A percentile compares a stretch with the other conserved stretches of the same genome.
Evolutionary conservation across 305 asterid species (phyloP).

Genomic region (Fraxinus ornus): DNA sequence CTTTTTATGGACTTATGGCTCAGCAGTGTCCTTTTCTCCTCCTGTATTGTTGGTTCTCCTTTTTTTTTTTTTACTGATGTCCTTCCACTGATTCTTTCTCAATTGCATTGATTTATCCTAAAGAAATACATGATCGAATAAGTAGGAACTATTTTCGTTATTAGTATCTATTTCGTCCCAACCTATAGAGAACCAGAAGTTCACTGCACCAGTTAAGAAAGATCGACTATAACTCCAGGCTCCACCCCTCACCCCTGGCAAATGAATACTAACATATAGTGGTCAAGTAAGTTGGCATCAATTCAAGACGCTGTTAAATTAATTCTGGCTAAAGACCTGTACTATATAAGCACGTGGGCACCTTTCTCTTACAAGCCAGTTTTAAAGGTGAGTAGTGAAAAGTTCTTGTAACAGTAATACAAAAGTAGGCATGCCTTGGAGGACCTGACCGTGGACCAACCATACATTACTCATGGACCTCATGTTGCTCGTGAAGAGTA

Average conservation of each 20-base stretch:
- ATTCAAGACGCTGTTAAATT: background rate
- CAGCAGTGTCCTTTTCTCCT: background rate
- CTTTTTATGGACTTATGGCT: background rate
- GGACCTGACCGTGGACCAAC: background rate
- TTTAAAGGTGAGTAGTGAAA: background rate
- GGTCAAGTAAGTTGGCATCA: background rate
- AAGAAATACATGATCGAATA: no score
- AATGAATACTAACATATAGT: background rate
- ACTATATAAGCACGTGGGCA: background rate
- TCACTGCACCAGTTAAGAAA: background rate
- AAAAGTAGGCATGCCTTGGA: background rate
- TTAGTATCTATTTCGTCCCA: background rate
- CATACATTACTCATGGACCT: background rate
- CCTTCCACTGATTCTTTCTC: background rate
- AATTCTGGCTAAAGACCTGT: background rate
- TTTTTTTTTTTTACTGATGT: background rate
- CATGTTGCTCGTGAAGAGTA: background rate
- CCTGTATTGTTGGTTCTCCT: background rate
- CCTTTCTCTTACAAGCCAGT: background rate
- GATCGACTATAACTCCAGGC: background rate
- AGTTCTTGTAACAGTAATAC: background rate
- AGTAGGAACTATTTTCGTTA: background rate
- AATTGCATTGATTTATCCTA: background rate
- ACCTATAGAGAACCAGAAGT: background rate
- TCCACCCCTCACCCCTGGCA: background rate